Conservation (phyloP, 2,329 filamentous ascomycete genomes). For the Aphanoascus verrucosus region DNA sequence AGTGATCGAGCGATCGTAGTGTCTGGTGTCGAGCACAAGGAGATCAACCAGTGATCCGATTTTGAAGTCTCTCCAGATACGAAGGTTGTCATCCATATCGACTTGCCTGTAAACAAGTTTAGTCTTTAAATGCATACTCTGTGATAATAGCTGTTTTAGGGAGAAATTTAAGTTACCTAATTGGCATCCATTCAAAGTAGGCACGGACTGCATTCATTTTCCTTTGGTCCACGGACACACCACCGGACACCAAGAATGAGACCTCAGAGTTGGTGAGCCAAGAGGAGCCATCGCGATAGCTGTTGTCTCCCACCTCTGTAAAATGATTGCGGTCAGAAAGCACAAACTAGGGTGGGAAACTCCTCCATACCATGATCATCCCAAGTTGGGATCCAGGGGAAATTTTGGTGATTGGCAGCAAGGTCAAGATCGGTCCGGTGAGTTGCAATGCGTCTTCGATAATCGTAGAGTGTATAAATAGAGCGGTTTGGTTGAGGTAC, state of each 20-base stretch:
- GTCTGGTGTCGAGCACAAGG: slow-evolving; percentile 57
- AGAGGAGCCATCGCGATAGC: slow-evolving; percentile 51
- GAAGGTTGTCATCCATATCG: slow-evolving; percentile 58
- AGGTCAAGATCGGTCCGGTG: slow-evolving; percentile 54
- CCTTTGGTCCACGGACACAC: slow-evolving; percentile 57
- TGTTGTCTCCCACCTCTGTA: slow-evolving; percentile 52
- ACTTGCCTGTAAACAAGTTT: slow-evolving; percentile 35
- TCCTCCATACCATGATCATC: slow-evolving; percentile 45
- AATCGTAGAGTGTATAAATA: slow-evolving; percentile 42
- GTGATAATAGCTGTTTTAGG: slow-evolving; percentile 17
- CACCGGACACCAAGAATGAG: slow-evolving; percentile 50
- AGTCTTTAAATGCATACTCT: neutral
- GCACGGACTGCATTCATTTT: slow-evolving; percentile 64
- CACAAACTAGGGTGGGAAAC: neutral
- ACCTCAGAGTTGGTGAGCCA: slow-evolving; percentile 56
- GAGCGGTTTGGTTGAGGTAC: slow-evolving; percentile 9
- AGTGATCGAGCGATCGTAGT: slow-evolving; percentile 59
- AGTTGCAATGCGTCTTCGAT: slow-evolving; percentile 48
- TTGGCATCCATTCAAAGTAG: slow-evolving; percentile 58
- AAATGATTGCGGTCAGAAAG: slow-evolving; percentile 6
- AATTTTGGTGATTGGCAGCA: slow-evolving; percentile 45
- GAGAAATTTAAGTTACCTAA: slow-evolving; percentile 27
- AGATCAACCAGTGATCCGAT: slow-evolving; percentile 57
- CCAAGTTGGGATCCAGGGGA: slow-evolving; percentile 55
- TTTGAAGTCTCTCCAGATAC: slow-evolving; percentile 57